Conservation (phyloP, 352 stramenopile species). For the Phytophthora brassicae region DNA sequence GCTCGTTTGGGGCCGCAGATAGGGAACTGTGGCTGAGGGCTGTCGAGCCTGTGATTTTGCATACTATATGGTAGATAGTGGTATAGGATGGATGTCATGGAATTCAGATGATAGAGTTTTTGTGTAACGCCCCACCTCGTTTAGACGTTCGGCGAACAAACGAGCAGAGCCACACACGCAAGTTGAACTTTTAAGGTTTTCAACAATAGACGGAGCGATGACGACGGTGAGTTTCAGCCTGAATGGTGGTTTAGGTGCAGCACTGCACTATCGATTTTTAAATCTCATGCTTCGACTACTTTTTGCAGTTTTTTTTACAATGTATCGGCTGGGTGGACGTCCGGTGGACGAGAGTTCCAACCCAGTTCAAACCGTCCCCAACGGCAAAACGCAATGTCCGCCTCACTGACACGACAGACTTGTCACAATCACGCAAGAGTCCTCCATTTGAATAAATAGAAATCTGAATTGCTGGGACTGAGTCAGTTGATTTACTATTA, state of each 20-base stretch:
- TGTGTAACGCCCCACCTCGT: conserved; percentile 8
- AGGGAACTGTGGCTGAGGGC: conserved; percentile 33
- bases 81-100: conserved; percentile 16
- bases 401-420: conserved; percentile 20
- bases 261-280: conserved; percentile 7
- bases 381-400: conserved; percentile 29
- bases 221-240: background rate
- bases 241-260: too few relatives aligned
- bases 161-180: conserved; percentile 25
- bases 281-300: conserved; percentile 10
- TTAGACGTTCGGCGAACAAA: conserved; percentile 23
- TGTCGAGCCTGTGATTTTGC: conserved; percentile 9
- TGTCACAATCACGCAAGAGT: conserved; percentile 24
- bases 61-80: conserved; percentile 19
- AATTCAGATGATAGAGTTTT: too few relatives aligned
- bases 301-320: conserved; percentile 35
- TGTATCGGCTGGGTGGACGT: too few relatives aligned
- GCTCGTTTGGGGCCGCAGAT: conserved; percentile 19
- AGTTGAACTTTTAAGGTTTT: conserved; percentile 30
- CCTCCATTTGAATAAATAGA: too few relatives aligned
- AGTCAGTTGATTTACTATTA: too few relatives aligned
- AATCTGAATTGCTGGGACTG: too few relatives aligned
- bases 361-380: conserved; percentile 18
- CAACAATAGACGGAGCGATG: conserved; percentile 26
- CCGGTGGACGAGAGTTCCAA: conserved; percentile 24